Percentiles rank a stretch among this genome's conserved stretches.
phyloP scores from a whole-genome alignment of 345 rosid species.

The Eucalyptus sideroxylon region DNA sequence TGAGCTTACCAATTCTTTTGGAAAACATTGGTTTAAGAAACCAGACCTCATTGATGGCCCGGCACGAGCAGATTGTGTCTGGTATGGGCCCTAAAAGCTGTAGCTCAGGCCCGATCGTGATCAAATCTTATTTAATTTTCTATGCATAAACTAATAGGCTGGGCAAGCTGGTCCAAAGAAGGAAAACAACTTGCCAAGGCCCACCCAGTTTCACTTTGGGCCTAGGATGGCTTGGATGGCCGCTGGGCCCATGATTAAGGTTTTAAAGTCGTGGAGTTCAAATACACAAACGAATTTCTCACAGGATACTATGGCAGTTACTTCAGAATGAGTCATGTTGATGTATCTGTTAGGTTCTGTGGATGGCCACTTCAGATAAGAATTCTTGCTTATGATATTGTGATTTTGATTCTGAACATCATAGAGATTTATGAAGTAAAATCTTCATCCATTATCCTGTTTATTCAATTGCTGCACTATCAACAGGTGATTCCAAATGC shows the following conservation, averaged over 20 bases:
- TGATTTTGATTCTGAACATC: neutral
- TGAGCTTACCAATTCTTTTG: neutral
- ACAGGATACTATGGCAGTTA: neutral
- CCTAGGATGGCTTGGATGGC: neutral
- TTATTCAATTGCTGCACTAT: neutral
- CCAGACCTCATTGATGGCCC: neutral
- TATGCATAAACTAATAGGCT: neutral
- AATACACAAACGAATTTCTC: neutral
- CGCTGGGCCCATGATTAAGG: neutral
- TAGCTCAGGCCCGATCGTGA: neutral
- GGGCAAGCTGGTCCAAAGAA: neutral
- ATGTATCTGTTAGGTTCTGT: neutral
- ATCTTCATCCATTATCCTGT: neutral
- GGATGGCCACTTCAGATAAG: neutral
- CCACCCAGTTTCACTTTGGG: neutral
- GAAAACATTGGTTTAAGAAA: neutral
- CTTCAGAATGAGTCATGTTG: neutral
- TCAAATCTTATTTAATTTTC: neutral
- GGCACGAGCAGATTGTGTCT: neutral
- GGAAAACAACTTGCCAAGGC: neutral
- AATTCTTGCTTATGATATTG: neutral
- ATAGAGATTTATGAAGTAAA: neutral
- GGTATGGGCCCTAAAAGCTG: neutral
- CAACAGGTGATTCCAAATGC: slow-evolving; percentile 73
- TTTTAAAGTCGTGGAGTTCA: neutral